phyloP scores from a whole-genome alignment of 208 protist genomes.

The Tritrichomonas musculus region DNA sequence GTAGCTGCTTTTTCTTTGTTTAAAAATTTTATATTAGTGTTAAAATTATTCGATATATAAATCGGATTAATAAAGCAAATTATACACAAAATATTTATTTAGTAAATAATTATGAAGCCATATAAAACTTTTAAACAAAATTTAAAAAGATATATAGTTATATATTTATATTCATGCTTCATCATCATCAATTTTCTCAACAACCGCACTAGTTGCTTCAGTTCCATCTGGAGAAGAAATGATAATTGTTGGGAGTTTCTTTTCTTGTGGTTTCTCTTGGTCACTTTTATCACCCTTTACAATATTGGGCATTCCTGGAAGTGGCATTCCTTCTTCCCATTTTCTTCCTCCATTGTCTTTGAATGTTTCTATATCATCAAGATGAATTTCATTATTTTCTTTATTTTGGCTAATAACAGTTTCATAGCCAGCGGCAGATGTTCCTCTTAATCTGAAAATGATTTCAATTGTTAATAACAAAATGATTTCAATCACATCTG shows the following conservation, averaged over 20 bases:
- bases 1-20: neutral
- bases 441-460: neutral
- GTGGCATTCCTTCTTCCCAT: neutral
- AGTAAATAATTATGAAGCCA: no score
- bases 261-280: no score
- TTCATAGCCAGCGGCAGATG: neutral
- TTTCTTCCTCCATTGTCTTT: neutral
- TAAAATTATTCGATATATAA: no score
- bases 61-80: no score
- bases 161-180: no score
- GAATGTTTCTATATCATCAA: neutral
- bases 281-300: neutral
- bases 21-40: neutral
- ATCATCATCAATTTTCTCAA: neutral
- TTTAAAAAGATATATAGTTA: no score
- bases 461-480: neutral
- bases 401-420: neutral
- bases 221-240: constrained; percentile 10
- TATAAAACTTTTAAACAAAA: no score
- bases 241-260: neutral
- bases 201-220: neutral
- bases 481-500: neutral
- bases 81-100: no score
- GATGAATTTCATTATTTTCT: neutral
- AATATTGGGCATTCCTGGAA: neutral